Base-by-base conservation (phyloP, 306 rosid genomes). In the Lathyrus aphaca region DNA sequence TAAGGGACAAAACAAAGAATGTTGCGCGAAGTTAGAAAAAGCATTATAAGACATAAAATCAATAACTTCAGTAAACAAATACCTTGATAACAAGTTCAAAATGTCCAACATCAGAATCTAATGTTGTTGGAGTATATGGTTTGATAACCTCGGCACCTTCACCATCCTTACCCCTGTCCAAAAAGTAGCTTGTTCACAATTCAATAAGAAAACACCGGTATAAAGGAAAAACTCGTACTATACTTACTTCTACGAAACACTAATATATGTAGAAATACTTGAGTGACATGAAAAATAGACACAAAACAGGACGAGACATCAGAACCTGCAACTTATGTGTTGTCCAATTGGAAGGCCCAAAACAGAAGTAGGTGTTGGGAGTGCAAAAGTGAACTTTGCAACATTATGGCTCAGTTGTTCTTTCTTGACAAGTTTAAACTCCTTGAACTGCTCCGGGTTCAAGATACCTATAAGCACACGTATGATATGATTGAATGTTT, bases 261-360 rank as follows among this genome's bases (percentile, higher is more conserved):
- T 16, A 51, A 44, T 14, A 68, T 13, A 30, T 40, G 27, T 17
- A 14, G 15, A 73, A 46, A 40, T 70, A 17, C 16, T 55, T 45
- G 12, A 46, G 57, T 37, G 19, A 42, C 50, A 48, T 17, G 44
- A 53, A 46, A 68, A 27, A 76, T 10, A 67, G 59, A 55, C 64
- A 19, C 8, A 14, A 38, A 18, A 46, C 51, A 4, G 57, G 35
- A 80, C 45, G 8, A 71, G 48, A 50, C 42, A 83, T 71, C 48
- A 15, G 69, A 79, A 95, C 99, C 89, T 95, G 97, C 99, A 95
- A 82, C 97, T 91, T 79, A 95, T 91, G 78, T 91, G 99, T 50
- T 95, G 97, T 74, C 99, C 99, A 74, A 95, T 95, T 72, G 99
- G 99, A 80, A 95, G 99, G 29, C 99, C 97, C 83, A 95, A 77